Conservation (phyloP, 2,329 filamentous ascomycete genomes). For the Lecanosticta acicola region DNA sequence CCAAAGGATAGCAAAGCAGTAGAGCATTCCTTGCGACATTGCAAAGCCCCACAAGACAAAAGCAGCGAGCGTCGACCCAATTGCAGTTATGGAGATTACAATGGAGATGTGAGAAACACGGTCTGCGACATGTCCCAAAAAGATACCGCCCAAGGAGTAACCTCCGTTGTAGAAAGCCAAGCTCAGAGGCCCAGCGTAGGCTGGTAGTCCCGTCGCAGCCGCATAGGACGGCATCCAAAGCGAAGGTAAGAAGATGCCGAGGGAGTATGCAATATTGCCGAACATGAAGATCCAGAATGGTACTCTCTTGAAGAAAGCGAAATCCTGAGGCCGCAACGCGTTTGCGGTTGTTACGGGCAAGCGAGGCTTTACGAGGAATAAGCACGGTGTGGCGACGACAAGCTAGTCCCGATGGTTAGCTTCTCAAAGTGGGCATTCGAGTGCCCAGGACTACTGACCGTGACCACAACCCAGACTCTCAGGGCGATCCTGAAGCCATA, state of each 20-base stretch:
- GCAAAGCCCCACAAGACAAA: conserved; percentile 45
- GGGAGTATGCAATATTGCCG: conserved; percentile 38
- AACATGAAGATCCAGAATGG: conserved; percentile 42
- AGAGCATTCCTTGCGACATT: conserved; percentile 37
- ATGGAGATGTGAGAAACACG: conserved; percentile 34
- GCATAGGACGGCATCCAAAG: conserved; percentile 41
- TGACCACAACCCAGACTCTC: conserved; percentile 38
- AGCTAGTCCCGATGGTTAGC: not conserved
- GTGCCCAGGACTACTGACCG: conserved; percentile 12
- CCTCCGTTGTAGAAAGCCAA: conserved; percentile 39
- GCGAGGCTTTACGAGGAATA: conserved; percentile 14
- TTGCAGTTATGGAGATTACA: conserved; percentile 35
- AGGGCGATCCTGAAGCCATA: conserved; percentile 44
- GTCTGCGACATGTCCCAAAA: conserved; percentile 38
- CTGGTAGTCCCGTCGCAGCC: conserved; percentile 33
- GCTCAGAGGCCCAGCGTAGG: conserved; percentile 33
- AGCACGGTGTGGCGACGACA: conserved; percentile 10
- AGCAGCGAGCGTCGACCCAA: conserved; percentile 34
- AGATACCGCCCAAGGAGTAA: conserved; percentile 34
- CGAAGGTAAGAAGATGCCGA: conserved; percentile 42
- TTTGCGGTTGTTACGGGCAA: conserved; percentile 16
- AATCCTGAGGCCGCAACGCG: conserved; percentile 27
- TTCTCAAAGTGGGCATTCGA: no score
- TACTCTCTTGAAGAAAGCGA: conserved; percentile 32
- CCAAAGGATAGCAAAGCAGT: conserved; percentile 41